Evolutionary conservation across 2,329 filamentous ascomycete genomes (phyloP).

Genomic region (Aciculosporium take): DNA sequence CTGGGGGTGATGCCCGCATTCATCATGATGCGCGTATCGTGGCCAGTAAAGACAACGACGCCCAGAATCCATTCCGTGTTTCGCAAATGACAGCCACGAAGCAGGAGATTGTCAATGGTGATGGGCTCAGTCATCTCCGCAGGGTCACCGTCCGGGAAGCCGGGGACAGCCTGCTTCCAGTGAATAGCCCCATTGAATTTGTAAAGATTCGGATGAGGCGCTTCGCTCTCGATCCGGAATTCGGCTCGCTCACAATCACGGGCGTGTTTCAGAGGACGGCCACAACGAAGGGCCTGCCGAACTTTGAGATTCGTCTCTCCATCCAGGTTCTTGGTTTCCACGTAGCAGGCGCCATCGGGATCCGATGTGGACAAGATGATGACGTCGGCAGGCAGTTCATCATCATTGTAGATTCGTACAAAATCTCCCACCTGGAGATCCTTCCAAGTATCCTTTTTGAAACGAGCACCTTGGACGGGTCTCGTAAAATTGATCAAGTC

Average conservation of each 20-base stretch:
- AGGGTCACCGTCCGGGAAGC: constrained; percentile 44
- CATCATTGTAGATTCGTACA: constrained; percentile 89
- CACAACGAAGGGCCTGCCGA: constrained; percentile 76
- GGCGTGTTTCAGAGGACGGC: constrained; percentile 70
- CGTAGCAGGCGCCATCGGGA: constrained; percentile 84
- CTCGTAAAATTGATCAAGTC: constrained; percentile 60
- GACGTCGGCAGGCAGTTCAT: constrained; percentile 87
- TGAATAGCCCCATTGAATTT: constrained; percentile 81
- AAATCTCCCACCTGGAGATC: constrained; percentile 91
- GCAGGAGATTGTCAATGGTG: constrained; percentile 84
- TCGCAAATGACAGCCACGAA: constrained; percentile 82
- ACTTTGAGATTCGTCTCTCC: constrained; percentile 97
- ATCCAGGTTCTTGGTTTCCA: constrained; percentile 96
- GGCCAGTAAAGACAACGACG: constrained; percentile 83
- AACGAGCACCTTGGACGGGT: constrained; percentile 56
- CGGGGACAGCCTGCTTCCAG: constrained; percentile 63
- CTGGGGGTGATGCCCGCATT: constrained; percentile 91
- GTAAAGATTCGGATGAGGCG: constrained; percentile 86
- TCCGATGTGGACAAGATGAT: constrained; percentile 89
- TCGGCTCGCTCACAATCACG: constrained; percentile 81
- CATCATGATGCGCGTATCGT: constrained; percentile 98
- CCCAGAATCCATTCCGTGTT: constrained; percentile 96
- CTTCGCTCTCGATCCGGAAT: constrained; percentile 80
- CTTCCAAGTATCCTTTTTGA: constrained; percentile 93
- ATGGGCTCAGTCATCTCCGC: constrained; percentile 84